These are phyloP conservation scores for Theobroma cacao DNA, from an alignment of 345 rosid species.

Conservation along the genomic window DNA sequence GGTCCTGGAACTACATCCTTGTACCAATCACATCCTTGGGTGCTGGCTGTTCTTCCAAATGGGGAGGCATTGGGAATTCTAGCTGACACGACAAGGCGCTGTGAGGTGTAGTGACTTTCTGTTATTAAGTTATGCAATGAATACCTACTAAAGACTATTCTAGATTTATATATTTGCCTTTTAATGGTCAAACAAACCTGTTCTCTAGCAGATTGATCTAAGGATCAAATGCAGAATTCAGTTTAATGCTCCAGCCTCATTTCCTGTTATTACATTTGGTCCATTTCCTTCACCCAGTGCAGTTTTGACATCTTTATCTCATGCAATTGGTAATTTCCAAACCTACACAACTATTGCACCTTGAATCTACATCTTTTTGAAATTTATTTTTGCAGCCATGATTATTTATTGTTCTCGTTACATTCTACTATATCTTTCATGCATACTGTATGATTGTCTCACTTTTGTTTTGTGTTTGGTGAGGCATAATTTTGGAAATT, in stretches of 20 bases:
- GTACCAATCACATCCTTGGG: conserved; percentile 99
- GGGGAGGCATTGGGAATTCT: conserved; percentile 89
- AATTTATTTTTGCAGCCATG: not conserved
- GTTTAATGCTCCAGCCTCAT: conserved; percentile 52
- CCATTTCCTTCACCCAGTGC: conserved; percentile 70
- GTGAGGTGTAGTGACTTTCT: conserved; percentile 59
- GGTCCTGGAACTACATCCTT: conserved; percentile 83
- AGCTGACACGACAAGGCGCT: conserved; percentile 80
- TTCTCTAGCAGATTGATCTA: conserved; percentile 72
- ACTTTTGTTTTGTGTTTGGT: not conserved
- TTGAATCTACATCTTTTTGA: not conserved
- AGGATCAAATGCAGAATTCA: conserved; percentile 52
- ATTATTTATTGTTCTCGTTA: not conserved
- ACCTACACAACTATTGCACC: conserved; percentile 5
- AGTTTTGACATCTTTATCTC: conserved; percentile 72
- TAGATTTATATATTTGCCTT: conserved; percentile 1
- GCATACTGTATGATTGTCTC: not conserved
- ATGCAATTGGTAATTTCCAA: conserved; percentile 64
- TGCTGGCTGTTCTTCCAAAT: conserved; percentile 72
- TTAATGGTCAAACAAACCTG: conserved; percentile 8
- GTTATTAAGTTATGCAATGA: not conserved
- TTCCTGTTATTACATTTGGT: conserved; percentile 86
- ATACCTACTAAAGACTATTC: not conserved
- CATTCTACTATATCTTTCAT: not conserved
- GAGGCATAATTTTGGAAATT: not conserved